Evolutionary conservation across 2,329 filamentous ascomycete genomes (phyloP), one percentile per base, ranked within the genome.

Genomic region (Claviceps arundinis): DNA sequence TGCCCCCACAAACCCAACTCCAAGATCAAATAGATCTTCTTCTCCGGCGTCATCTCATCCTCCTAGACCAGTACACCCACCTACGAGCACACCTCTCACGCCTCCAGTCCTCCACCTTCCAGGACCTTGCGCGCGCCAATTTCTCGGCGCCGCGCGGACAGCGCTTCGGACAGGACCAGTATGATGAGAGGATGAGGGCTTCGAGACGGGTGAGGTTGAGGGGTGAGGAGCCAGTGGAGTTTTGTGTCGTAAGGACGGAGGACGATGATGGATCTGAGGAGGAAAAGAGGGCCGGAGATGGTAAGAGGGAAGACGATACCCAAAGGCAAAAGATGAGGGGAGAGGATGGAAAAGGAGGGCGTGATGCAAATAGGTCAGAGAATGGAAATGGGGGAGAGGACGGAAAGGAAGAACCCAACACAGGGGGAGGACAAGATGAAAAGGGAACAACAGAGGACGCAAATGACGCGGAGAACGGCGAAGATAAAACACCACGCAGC

Each of bases 151-250:
- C 80, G 61, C 71, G 78, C 13, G 77, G 82, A 37, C 64, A 80
- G 55, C 73, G 80, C 43, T 89, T 85, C 62, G 85, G 85, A 3
- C 75, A 73, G 56, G 82, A 87, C 59, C 77, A 79, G 61, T 91
- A 87, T 62, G 85, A 90, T 64, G 77, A 81, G 57, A 76, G 86
- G 47, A 87, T 88, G 81, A 80, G 81, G 62, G 83, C 84, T 3
- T 67, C 65, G 22, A 68, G 77, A 50, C 65, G 67, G 51, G 4
- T 52, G 17, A 22, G 49, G n/a, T 11, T 40, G 19, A n/a, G 14
- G 22, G 19, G 9, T 26, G 26, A 5, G 54, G 3, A 22, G 41
- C 41, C 17, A 13, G 54, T 5, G 50, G 40, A 46, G 43, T 30
- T 26, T 8, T n/a, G 13, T 19, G 17, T 42, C 13, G 42, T 44